Evolutionary conservation across 176 grass and related monocot genomes (phyloP), one percentile per base, ranked within the genome.

Genomic region (Musa schizocarpa): DNA sequence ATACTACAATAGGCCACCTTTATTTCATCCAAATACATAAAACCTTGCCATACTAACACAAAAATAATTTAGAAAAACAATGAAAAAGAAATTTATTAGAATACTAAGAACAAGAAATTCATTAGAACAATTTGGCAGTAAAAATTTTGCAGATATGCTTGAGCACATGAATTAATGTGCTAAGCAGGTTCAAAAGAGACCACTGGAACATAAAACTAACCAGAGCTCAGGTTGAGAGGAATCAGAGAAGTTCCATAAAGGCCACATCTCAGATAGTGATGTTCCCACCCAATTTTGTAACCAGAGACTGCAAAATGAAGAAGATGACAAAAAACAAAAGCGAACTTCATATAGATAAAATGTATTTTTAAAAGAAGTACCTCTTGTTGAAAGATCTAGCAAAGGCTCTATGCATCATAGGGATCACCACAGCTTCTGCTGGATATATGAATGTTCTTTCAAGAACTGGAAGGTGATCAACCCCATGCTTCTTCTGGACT

Each of bases 361-460:
- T 76, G 52, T 78, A 16, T 69, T 24, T 56, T 43, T 12, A 65
- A 87, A 81, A 76, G 9, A 69, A 34, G 52, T 81, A 93, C 95
- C 95, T 91, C 84, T 91, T 94, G 67, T 78, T 89, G 76, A 90
- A 98, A 83, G 87, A 93, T 68, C 78, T 86, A 84, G 87, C 85
- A 87, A 98, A 91, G 76, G 95, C 88, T 26, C 86, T 85, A 84
- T 98, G 95, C 80, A 91, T 81, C 86, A 98, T 87, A 65, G 95
- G 95, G 43, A 98, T 85, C 80, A 98, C 70, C 80, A 98, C 84
- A 77, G 90, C 84, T 78, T 98, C 95, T 22, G 88, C 87, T 82
- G 95, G 90, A 67, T 87, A 98, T 79, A 98, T 86, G 82, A 94
- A 98, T 81, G 95, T 98, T 69, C 86, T 98, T 87, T 94, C 90